Conservation (phyloP, 352 stramenopile genomes). For the Globisporangium paroecandrum region DNA sequence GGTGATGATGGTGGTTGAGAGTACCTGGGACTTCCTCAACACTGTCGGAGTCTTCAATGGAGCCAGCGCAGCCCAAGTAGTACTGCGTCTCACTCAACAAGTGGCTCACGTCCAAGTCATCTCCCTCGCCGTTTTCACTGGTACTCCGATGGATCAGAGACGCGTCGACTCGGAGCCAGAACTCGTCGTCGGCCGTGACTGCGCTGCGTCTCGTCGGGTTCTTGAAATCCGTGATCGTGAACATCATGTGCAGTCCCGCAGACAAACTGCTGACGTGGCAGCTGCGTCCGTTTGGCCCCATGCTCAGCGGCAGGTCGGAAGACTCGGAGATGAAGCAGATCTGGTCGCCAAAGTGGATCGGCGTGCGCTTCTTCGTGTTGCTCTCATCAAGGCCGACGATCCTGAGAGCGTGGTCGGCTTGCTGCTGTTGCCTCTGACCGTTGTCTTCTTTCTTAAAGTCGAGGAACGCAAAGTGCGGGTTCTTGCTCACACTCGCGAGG, state of each 20-base stretch:
- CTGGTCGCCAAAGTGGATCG: constrained; percentile 57
- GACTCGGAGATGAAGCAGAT: constrained; percentile 52
- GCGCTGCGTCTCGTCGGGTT: constrained; percentile 41
- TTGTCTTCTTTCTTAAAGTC: constrained; percentile 36
- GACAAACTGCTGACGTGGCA: constrained; percentile 19
- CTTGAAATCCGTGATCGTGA: constrained; percentile 61
- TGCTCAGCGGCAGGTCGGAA: constrained; percentile 43
- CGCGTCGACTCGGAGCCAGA: constrained; percentile 54
- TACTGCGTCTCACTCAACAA: constrained; percentile 54
- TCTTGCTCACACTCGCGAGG: constrained; percentile 28
- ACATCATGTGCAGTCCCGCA: constrained; percentile 52
- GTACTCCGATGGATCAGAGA: constrained; percentile 12
- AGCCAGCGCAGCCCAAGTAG: constrained; percentile 52
- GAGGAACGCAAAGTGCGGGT: constrained; percentile 58
- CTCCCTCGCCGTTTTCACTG: not conserved
- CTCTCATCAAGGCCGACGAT: constrained; percentile 30
- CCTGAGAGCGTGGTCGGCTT: constrained; percentile 9
- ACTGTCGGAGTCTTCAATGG: constrained; percentile 26
- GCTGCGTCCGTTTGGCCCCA: constrained; percentile 43
- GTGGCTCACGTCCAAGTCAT: constrained; percentile 29
- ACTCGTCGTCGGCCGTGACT: constrained; percentile 40
- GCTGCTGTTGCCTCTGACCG: not conserved
- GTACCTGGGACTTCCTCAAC: not conserved
- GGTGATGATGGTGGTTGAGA: too few species aligned
- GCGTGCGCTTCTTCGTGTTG: constrained; percentile 45